Base-by-base conservation (phyloP, 2,329 filamentous ascomycete genomes). In the Macrophomina pseudophaseolina region DNA sequence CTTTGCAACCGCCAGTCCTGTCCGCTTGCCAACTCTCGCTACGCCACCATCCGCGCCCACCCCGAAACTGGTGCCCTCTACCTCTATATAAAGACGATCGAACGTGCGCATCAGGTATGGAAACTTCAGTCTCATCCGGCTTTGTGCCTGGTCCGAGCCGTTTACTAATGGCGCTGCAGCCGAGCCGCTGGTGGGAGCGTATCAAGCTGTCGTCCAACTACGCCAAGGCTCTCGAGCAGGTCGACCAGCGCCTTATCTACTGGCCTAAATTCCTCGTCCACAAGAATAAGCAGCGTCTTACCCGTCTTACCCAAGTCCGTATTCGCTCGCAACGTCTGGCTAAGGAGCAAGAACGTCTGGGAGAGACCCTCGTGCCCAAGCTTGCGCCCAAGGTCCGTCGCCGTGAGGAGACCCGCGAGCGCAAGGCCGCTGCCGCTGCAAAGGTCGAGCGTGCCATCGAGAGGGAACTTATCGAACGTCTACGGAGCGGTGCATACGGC, bases 371-470 rank as follows among this genome's bases (percentile, higher is more conserved):
- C 52, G 94, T 98, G 30, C 91, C 93, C 40, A 93, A 93, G 80
- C 81, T 97, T 75, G 94, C 95, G 66, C 94, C 94, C 64, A 99
- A 99, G 86, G 88, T 99, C 66, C 85, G 81, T 53, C 74, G 82
- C 62, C 71, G 83, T 49, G 83, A 84, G 68, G 81, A 81, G 69
- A 81, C 78, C 12, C 74, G 82, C 48, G 83, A 84, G 75, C 72
- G 82, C 63, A 85, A 84, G 71, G 83, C 83, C 2, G 76, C 82
- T 68, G 79, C 81, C n/a, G 82, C 83, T 5, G 95, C 95, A 28
- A 97, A 97, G 87, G 88, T 99, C 68, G 95, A 99, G 85, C 86
- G 93, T 71, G 93, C 93, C 7, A 98, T 99, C 79, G 95, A 99
- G 85, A 86, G 95, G 65, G 94, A 98, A 81, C 85, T 99, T 71